A percentile compares a stretch with the other conserved stretches of the same genome.
phyloP scores from a whole-genome alignment of 2,329 filamentous ascomycete genomes.

The Coniochaeta ligniaria region DNA sequence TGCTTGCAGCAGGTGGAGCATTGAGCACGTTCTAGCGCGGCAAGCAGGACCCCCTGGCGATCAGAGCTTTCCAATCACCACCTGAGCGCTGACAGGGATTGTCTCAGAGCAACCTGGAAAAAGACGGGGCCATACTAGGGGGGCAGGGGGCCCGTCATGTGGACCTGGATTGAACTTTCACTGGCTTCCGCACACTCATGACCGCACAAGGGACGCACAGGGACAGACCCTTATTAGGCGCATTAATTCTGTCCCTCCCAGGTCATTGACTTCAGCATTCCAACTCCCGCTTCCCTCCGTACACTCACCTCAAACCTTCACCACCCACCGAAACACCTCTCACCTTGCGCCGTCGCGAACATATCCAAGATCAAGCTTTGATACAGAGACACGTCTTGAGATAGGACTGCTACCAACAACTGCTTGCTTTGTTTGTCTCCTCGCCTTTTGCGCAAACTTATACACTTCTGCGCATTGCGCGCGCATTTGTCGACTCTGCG shows the following conservation, averaged over 20 bases:
- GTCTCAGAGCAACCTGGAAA: not conserved
- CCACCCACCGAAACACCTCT: not conserved
- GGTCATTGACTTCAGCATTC: conserved; percentile 6
- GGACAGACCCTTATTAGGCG: conserved; percentile 17
- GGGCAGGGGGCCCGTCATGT: conserved; percentile 11
- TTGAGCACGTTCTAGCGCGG: not conserved
- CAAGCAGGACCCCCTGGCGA: not conserved
- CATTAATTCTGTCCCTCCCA: conserved; percentile 14
- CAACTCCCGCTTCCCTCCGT: conserved; percentile 5
- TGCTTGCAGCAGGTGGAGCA: not conserved
- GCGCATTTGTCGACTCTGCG: not conserved
- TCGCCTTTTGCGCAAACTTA: not conserved
- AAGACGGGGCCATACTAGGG: not conserved
- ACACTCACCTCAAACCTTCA: not conserved
- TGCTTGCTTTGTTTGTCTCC: not conserved
- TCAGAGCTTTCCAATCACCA: not conserved
- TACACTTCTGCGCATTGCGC: not conserved
- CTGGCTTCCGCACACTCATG: conserved; percentile 3
- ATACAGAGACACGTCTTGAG: not conserved
- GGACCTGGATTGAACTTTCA: conserved; percentile 9
- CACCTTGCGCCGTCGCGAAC: not conserved
- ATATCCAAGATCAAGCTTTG: no score
- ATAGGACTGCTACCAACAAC: not conserved
- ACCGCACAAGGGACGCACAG: conserved; percentile 4
- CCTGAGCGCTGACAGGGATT: not conserved